Evolutionary conservation across 257 asterid genomes (phyloP).

Genomic region (Nicotiana knightiana): DNA sequence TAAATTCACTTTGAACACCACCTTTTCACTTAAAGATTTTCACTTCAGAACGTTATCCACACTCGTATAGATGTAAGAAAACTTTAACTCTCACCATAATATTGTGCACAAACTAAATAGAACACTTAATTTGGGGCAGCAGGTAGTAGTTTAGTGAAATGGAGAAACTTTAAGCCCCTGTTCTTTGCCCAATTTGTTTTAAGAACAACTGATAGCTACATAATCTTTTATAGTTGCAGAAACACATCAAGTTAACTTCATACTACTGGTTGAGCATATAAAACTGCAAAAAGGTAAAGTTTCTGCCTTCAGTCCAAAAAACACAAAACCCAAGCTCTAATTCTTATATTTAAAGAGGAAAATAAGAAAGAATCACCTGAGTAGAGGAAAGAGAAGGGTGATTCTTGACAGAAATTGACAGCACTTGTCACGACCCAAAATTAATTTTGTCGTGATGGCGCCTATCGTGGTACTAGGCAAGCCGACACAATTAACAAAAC

Average conservation of each 20-base stretch:
- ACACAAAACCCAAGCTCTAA: not conserved
- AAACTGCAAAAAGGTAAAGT: not conserved
- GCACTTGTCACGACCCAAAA: no score
- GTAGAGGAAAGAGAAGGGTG: slow-evolving; percentile 49
- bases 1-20: not conserved
- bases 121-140: not conserved
- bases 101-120: not conserved
- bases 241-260: not conserved
- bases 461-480: no score
- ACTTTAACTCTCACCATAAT: not conserved
- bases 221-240: no score
- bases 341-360: not conserved
- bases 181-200: no score
- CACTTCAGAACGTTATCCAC: not conserved
- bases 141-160: not conserved
- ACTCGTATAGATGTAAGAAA: not conserved
- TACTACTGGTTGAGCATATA: not conserved
- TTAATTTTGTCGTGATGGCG: no score
- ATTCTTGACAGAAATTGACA: slow-evolving; percentile 18
- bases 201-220: no score
- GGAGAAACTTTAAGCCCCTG: no score
- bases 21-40: not conserved
- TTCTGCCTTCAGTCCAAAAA: not conserved
- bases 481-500: no score
- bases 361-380: slow-evolving; percentile 39